Percentiles rank a stretch among this genome's conserved stretches.
These are phyloP conservation scores for Aspergillus chevalieri DNA, from an alignment of 2,329 filamentous ascomycete genomes.

Conservation along the genomic window DNA sequence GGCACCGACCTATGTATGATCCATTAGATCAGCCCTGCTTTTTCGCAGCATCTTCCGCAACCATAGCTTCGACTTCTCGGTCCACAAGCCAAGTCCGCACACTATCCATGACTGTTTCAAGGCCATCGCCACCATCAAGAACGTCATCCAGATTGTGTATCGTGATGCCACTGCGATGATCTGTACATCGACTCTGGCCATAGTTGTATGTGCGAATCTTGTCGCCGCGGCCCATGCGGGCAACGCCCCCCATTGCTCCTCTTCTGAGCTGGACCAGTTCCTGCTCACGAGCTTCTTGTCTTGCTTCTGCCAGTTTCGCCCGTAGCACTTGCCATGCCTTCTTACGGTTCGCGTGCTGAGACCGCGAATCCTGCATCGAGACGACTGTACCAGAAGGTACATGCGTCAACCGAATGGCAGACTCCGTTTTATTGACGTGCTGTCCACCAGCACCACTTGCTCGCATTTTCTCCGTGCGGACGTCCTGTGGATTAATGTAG, in stretches of 20 bases:
- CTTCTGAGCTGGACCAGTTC: conserved; percentile 67
- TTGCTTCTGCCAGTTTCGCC: conserved; percentile 70
- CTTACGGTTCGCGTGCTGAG: conserved; percentile 82
- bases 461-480: conserved; percentile 81
- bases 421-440: conserved; percentile 98
- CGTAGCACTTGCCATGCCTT: conserved; percentile 81
- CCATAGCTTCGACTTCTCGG: conserved; percentile 65
- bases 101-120: conserved; percentile 72
- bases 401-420: conserved; percentile 87
- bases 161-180: conserved; percentile 76
- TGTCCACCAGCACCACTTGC: conserved; percentile 89
- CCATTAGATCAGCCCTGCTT: conserved; percentile 5
- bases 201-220: conserved; percentile 93
- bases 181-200: conserved; percentile 72
- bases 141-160: conserved; percentile 75
- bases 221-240: conserved; percentile 77
- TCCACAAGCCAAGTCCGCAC: conserved; percentile 70
- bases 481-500: conserved; percentile 78
- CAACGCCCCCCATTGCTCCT: conserved; percentile 70
- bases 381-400: conserved; percentile 79
- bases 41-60: conserved; percentile 56
- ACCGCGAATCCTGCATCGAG: conserved; percentile 86
- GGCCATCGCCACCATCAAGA: conserved; percentile 64
- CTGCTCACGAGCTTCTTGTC: conserved; percentile 77
- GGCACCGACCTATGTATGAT: not conserved